Percentiles rank a stretch among this genome's conserved stretches.
Conservation (phyloP, 805 yeast species). For the Blastobotrys americana region DNA sequence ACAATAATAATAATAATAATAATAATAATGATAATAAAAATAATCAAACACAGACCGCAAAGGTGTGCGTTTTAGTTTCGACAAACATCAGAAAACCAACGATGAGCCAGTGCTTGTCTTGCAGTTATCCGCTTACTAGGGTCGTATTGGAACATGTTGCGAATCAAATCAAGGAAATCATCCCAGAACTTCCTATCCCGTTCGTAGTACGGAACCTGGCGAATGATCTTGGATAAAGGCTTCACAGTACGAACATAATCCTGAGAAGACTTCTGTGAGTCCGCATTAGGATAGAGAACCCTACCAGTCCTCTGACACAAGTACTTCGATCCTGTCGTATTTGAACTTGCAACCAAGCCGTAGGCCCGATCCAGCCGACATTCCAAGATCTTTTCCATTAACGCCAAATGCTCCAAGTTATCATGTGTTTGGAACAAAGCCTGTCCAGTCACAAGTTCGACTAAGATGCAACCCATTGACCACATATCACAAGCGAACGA, state of each 20-base stretch:
- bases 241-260: slow-evolving; percentile 33
- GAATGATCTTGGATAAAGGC: slow-evolving; percentile 26
- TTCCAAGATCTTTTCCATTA: slow-evolving; percentile 80
- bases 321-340: slow-evolving; percentile 21
- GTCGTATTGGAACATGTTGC: slow-evolving; percentile 59
- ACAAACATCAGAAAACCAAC: slow-evolving; percentile 50
- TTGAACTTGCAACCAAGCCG: slow-evolving; percentile 22
- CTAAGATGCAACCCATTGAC: slow-evolving; percentile 91
- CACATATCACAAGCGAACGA: slow-evolving; percentile 94
- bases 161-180: slow-evolving; percentile 63
- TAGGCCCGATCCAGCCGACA: slow-evolving; percentile 31
- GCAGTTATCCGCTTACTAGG: slow-evolving; percentile 70
- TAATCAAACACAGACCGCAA: no score
- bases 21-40: no score
- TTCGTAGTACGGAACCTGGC: slow-evolving; percentile 6
- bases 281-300: slow-evolving; percentile 32
- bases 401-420: slow-evolving; percentile 85
- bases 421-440: slow-evolving; percentile 94
- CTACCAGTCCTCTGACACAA: slow-evolving; percentile 25
- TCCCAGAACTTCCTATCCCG: slow-evolving; percentile 62
- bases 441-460: slow-evolving; percentile 88
- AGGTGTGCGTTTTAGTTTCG: no score
- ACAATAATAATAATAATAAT: no score
- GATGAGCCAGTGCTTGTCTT: slow-evolving; percentile 67
- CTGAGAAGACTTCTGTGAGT: slow-evolving; percentile 31